Conservation (phyloP, 306 rosid species). For the Rubus parviflorus region DNA sequence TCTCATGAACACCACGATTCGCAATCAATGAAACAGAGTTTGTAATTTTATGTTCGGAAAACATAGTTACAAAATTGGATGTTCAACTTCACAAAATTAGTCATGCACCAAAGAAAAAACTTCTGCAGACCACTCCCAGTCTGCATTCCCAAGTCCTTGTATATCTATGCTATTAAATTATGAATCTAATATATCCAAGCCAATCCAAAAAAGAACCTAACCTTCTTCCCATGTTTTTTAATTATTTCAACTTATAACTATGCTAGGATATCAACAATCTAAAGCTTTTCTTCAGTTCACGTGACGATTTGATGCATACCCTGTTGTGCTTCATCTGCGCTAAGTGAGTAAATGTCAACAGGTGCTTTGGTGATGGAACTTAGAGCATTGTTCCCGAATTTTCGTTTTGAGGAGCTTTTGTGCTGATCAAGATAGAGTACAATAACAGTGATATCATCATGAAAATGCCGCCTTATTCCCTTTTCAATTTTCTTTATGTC, state of each 20-base stretch:
- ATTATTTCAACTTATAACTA: slow-evolving; percentile 7
- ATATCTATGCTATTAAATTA: neutral
- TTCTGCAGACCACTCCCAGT: neutral
- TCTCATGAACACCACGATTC: neutral
- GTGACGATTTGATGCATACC: slow-evolving; percentile 34
- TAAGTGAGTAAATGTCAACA: slow-evolving; percentile 74
- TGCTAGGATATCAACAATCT: slow-evolving; percentile 4
- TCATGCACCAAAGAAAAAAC: slow-evolving; percentile 4
- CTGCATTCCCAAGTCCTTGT: neutral
- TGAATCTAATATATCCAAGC: neutral
- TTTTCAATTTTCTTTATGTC: slow-evolving; percentile 79
- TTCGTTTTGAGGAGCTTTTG: slow-evolving; percentile 38
- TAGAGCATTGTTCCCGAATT: slow-evolving; percentile 40
- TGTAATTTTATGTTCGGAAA: neutral
- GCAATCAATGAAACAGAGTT: neutral
- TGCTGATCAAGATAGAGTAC: slow-evolving; percentile 83
- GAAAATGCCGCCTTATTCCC: slow-evolving; percentile 87
- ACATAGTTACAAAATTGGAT: slow-evolving; percentile 5
- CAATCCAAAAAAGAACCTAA: neutral
- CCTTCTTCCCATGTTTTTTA: neutral
- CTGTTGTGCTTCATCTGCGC: slow-evolving; percentile 43
- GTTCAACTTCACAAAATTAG: neutral
- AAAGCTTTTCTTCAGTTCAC: slow-evolving; percentile 31
- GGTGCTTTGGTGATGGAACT: slow-evolving; percentile 73
- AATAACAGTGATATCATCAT: slow-evolving; percentile 86